These are phyloP conservation scores for Chytriomyces sp. DNA, from an alignment of 192 early-diverging fungal species.

Conservation along the genomic window DNA sequence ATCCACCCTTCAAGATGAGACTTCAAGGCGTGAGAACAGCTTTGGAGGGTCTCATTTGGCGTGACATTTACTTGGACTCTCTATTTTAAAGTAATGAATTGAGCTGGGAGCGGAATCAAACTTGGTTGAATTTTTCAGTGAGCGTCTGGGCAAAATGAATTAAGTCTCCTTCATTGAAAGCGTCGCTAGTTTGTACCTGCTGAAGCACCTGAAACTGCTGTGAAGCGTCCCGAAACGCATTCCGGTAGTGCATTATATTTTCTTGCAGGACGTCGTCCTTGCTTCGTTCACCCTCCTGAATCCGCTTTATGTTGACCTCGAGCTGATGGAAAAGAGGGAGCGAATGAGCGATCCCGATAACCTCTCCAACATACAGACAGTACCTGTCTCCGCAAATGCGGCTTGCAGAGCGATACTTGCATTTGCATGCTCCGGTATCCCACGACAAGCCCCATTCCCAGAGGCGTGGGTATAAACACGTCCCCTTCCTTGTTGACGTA, in stretches of 20 bases:
- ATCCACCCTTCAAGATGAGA: too few relatives aligned
- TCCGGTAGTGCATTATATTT: slow-evolving; percentile 67
- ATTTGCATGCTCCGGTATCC: slow-evolving; percentile 88
- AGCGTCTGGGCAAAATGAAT: background rate
- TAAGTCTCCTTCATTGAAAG: background rate
- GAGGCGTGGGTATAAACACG: slow-evolving; percentile 68
- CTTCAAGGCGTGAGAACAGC: too few relatives aligned
- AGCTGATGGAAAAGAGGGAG: slow-evolving; percentile 48
- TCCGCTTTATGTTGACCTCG: slow-evolving; percentile 75
- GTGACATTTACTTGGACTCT: too few relatives aligned
- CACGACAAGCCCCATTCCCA: slow-evolving; percentile 83
- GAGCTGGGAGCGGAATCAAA: background rate
- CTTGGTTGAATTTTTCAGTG: background rate
- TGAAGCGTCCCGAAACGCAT: slow-evolving; percentile 64
- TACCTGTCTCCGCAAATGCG: slow-evolving; percentile 79
- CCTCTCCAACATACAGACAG: background rate
- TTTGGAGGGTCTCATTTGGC: too few relatives aligned
- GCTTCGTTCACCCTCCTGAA: slow-evolving; percentile 67
- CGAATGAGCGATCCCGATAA: background rate
- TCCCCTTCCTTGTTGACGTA: slow-evolving; percentile 74
- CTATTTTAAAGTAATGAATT: too few relatives aligned
- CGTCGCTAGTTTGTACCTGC: background rate
- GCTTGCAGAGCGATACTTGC: slow-evolving; percentile 83
- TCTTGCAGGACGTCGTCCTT: slow-evolving; percentile 72
- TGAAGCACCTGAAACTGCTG: slow-evolving; percentile 54